Conservation (phyloP, 208 protist species). For the Leishmania mexicana region DNA sequence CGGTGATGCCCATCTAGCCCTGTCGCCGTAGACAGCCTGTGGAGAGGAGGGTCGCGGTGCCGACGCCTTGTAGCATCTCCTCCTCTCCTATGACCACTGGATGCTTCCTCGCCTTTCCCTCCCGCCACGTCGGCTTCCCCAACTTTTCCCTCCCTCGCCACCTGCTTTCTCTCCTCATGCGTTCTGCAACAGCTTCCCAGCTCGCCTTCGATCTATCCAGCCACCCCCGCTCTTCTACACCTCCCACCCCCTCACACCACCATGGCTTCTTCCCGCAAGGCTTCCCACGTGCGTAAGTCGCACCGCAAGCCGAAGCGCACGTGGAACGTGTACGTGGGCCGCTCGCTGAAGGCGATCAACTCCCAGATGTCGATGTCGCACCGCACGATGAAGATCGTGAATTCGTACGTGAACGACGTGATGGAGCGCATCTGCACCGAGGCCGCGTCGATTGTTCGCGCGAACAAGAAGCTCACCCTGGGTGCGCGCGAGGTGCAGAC, state of each 20-base stretch:
- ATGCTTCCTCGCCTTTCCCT: no score
- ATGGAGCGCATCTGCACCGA: slow-evolving; percentile 97
- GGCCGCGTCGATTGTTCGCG: slow-evolving; percentile 91
- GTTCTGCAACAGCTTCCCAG: neutral
- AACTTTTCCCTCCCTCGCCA: no score
- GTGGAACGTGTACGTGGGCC: slow-evolving; percentile 91
- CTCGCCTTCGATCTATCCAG: neutral
- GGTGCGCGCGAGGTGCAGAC: slow-evolving; percentile 96
- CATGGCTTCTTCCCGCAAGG: neutral
- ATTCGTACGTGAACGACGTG: slow-evolving; percentile 98
- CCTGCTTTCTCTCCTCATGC: no score
- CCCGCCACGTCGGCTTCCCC: no score
- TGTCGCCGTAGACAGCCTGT: no score
- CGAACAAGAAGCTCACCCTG: slow-evolving; percentile 96
- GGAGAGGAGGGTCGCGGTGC: no score
- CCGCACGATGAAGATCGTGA: slow-evolving; percentile 97
- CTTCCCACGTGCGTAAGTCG: slow-evolving; percentile 30
- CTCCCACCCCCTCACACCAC: neutral
- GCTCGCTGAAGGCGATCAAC: slow-evolving; percentile 96
- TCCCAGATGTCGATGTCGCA: slow-evolving; percentile 95
- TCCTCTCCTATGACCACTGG: no score
- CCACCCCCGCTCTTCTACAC: neutral
- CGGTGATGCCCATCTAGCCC: no score
- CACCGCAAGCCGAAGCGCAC: slow-evolving; percentile 76
- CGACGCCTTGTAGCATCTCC: no score